phyloP scores from a whole-genome alignment of 2,329 filamentous ascomycete genomes.

The Neofusicoccum ribis region DNA sequence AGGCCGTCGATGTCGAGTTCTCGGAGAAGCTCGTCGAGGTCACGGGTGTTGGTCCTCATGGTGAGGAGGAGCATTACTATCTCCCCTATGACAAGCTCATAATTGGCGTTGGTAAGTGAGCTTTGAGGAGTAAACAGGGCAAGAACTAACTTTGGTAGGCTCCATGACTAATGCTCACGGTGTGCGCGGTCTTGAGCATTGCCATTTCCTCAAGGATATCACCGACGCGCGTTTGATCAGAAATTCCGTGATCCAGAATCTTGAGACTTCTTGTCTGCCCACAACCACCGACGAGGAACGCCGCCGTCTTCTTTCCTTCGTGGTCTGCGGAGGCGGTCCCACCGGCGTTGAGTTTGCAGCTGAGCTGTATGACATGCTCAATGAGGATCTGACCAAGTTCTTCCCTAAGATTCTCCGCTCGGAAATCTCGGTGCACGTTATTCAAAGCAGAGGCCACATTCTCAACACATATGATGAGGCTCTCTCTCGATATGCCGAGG shows the following conservation, averaged over 20 bases:
- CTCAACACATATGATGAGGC: conserved; percentile 98
- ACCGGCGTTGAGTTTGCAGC: conserved; percentile 98
- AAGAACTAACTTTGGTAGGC: conserved; percentile 41
- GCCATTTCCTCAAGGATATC: conserved; percentile 93
- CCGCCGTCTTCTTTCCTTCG: conserved; percentile 84
- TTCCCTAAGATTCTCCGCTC: conserved; percentile 93
- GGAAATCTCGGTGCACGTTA: conserved; percentile 95
- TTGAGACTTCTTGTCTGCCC: conserved; percentile 89
- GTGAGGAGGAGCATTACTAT: conserved; percentile 81
- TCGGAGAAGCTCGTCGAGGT: conserved; percentile 88
- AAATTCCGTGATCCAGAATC: conserved; percentile 82
- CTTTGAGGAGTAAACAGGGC: background rate
- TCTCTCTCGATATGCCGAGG: conserved; percentile 86
- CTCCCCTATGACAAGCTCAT: conserved; percentile 97
- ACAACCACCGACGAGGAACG: conserved; percentile 88
- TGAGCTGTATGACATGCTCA: conserved; percentile 92
- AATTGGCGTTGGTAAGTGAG: conserved; percentile 69
- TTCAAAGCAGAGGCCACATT: conserved; percentile 92
- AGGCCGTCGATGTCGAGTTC: conserved; percentile 87
- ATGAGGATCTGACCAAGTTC: conserved; percentile 81
- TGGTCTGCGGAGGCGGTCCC: conserved; percentile 91
- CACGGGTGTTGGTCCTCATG: conserved; percentile 68
- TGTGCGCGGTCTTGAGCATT: conserved; percentile 90
- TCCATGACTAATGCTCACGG: conserved; percentile 94
- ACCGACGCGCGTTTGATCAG: conserved; percentile 87